These are phyloP conservation scores for Puccinia brachypodii DNA, from an alignment of 1,284 basidiomycete species.

Conservation along the genomic window DNA sequence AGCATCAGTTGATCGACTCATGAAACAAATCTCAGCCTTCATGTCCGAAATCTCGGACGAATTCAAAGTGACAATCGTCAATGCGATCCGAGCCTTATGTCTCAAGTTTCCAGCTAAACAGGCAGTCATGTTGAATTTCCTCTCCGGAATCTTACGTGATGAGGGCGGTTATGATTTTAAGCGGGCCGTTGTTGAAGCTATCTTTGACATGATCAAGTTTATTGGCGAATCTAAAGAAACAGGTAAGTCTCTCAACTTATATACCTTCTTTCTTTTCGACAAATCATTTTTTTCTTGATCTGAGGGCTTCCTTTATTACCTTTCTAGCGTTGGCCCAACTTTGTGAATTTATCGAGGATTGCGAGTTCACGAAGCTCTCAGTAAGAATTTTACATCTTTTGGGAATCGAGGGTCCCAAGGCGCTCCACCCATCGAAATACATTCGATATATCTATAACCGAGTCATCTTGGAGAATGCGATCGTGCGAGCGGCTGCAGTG, in stretches of 20 bases:
- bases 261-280: not conserved
- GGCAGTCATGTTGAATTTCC: slow-evolving; percentile 88
- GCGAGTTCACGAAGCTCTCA: slow-evolving; percentile 98
- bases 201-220: slow-evolving; percentile 99
- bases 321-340: slow-evolving; percentile 83
- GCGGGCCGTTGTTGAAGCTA: slow-evolving; percentile 96
- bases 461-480: slow-evolving; percentile 96
- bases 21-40: slow-evolving; percentile 99
- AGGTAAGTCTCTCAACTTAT: slow-evolving; percentile 53
- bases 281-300: not conserved
- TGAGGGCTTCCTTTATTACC: not conserved
- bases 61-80: slow-evolving; percentile 99
- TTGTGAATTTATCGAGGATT: slow-evolving; percentile 99
- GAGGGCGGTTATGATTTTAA: slow-evolving; percentile 99
- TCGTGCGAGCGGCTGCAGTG: slow-evolving; percentile 94
- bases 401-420: slow-evolving; percentile 92
- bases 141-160: slow-evolving; percentile 87
- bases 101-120: slow-evolving; percentile 99
- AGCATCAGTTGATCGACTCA: slow-evolving; percentile 94
- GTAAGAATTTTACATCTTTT: slow-evolving; percentile 94
- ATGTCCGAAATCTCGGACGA: slow-evolving; percentile 99
- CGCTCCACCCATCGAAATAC: slow-evolving; percentile 93
- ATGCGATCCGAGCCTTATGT: slow-evolving; percentile 95
- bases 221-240: slow-evolving; percentile 91
- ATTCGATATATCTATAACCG: slow-evolving; percentile 99